Evolutionary conservation across 805 yeast genomes (phyloP).

Genomic region (Ogataea methylovora): DNA sequence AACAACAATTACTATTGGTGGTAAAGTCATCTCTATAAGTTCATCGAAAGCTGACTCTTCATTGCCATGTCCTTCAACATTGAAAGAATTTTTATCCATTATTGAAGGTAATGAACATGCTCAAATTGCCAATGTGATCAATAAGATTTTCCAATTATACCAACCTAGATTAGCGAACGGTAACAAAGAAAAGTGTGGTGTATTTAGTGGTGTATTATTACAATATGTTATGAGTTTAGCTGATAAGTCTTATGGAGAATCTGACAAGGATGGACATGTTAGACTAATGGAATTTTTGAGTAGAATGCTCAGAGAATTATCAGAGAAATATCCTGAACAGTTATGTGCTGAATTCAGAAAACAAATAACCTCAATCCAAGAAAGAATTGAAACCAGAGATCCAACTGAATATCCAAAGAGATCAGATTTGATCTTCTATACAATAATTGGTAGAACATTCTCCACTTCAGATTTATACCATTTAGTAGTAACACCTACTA

Average conservation of each 20-base stretch:
- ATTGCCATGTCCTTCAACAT: slow-evolving; percentile 40
- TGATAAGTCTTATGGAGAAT: slow-evolving; percentile 21
- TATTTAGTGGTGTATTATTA: slow-evolving; percentile 54
- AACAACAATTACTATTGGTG: slow-evolving; percentile 25
- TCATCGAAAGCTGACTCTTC: slow-evolving; percentile 9
- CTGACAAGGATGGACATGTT: slow-evolving; percentile 19
- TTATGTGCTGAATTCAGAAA: slow-evolving; percentile 58
- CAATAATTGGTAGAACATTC: slow-evolving; percentile 67
- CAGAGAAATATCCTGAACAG: slow-evolving; percentile 57
- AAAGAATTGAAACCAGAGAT: slow-evolving; percentile 32
- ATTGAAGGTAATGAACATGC: slow-evolving; percentile 24
- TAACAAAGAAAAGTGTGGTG: slow-evolving; percentile 66
- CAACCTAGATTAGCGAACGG: slow-evolving; percentile 79
- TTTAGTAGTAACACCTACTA: slow-evolving; percentile 78
- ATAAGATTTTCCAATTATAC: slow-evolving; percentile 48
- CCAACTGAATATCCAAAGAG: slow-evolving; percentile 25
- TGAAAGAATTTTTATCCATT: slow-evolving; percentile 34
- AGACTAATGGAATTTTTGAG: slow-evolving; percentile 30
- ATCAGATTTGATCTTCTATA: slow-evolving; percentile 60
- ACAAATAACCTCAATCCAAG: slow-evolving; percentile 48
- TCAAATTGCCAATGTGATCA: slow-evolving; percentile 41
- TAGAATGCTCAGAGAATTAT: slow-evolving; percentile 43
- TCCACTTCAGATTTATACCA: slow-evolving; percentile 97
- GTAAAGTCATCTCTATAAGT: slow-evolving; percentile 19
- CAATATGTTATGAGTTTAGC: slow-evolving; percentile 51